Base-by-base conservation (phyloP, 83 land plant species). In the Diphasiastrum complanatum region DNA sequence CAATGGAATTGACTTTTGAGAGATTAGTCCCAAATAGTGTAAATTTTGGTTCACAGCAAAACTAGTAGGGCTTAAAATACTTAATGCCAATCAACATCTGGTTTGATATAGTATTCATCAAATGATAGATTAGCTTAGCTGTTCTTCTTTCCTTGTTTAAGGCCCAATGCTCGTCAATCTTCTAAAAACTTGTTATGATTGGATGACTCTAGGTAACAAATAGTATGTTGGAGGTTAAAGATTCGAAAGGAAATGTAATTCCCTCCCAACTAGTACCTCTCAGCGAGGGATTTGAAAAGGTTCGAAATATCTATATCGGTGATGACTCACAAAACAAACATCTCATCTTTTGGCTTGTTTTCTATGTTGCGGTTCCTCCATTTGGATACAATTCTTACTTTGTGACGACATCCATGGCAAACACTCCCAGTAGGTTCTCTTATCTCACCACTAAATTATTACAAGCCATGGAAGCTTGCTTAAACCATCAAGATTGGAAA, bases 381-480 rank as follows among this genome's bases (percentile, higher is more conserved):
- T 74, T 92, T 52, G 98, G 98, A 50, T 85, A 75, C 75, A 81
- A 56, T 60, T 78, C 93, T 8, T 91, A 87, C 59, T 28, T 66
- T 33, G 51, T 91, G 45, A 69, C 46, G 18, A 8, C 28, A 33
- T 27, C 73, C 16, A 30, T 69, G 18, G n/a, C 68, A 30, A 34
- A 47, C 33, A 67, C 49, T 34, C 45, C 18, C 1, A 24, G 64
- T 61, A 35, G 19, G 64, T 61, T 30, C 24, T n/a, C 26, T 8
- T 20, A 28, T 5, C 18, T 4, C 27, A 43, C 24, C 37, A 16
- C 25, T 71, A 81, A 37, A 58, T 52, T 48, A 50, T 66, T 48
- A 48, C n/a, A 18, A 6, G 51, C 23, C 18, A 6, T 48, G 51
- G n/a, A 24, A 5, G 4, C 4, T n/a, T n/a, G n/a, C n/a, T n/a